Base-by-base conservation (phyloP, 2,329 filamentous ascomycete genomes). In the Colletotrichum sojae region DNA sequence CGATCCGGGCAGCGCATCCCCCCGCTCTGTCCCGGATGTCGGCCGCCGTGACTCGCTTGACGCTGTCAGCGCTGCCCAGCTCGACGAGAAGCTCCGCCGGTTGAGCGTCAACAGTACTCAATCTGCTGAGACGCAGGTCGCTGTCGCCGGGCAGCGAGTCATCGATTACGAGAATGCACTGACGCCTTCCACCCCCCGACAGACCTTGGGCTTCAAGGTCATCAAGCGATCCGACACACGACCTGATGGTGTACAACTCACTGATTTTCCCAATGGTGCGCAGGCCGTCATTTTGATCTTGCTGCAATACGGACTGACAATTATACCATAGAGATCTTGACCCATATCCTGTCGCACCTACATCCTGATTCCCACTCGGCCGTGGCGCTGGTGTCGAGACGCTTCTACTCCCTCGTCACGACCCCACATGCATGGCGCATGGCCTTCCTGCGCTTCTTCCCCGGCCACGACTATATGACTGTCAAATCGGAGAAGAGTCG, bases 351-450 rank as follows among this genome's bases (percentile, higher is more conserved):
- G 66, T 97, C 96, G 46, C 93, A 98, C 82, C 85, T 99, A 60
- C 92, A 95, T 59, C 94, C 95, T 10, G 89, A 93, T 71, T 94
- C 95, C 25, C 89, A 98, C 74, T 90, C 92, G 18, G 89, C 92
- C 10, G 91, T 97, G 12, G 92, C 94, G 18, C 87, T 97, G 58
- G 94, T 98, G 36, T 98, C 94, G 40, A 93, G 91, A 75, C 92
- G 93, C 63, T 97, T 98, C 77, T 93, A 97, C 79, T 86, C 88
- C 60, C 85, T 98, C 48, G 92, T 98, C 64, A 97, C 94, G 5
- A 95, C 93, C 1, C 94, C 95, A 16, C 94, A 98, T 81, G 94
- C 94, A 8, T 98, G 95, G 95, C 90, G 94, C 71, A 93, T 94
- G 77, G 95, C 95, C 6, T 98, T 98, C 77, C 88, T 94, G 73